Evolutionary conservation across 495 filamentous ascomycete species (phyloP).

Genomic region (Apodospora peruviana): DNA sequence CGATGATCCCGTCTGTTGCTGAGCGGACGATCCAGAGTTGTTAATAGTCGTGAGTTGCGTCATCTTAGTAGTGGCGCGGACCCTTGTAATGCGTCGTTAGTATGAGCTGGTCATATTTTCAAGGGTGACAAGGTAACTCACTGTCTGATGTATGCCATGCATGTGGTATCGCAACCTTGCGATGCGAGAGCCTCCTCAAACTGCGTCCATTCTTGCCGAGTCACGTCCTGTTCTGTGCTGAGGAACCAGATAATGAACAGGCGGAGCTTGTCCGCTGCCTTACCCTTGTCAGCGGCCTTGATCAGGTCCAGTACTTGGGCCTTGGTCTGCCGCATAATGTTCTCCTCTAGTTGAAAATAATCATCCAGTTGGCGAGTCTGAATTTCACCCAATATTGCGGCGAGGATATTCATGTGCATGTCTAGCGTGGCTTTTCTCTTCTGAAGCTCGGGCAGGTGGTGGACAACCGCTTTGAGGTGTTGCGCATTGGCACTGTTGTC

Average conservation of each 20-base stretch:
- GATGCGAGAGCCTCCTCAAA: constrained; percentile 82
- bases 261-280: constrained; percentile 79
- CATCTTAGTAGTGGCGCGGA: constrained; percentile 95
- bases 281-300: constrained; percentile 74
- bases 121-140: constrained; percentile 29
- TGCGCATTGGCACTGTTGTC: constrained; percentile 83
- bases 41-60: constrained; percentile 87
- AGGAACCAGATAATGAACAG: constrained; percentile 97
- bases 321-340: constrained; percentile 87
- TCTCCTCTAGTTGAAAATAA: constrained; percentile 94
- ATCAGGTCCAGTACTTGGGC: constrained; percentile 84
- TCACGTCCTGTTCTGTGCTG: constrained; percentile 86
- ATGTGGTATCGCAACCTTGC: constrained; percentile 65
- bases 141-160: constrained; percentile 81
- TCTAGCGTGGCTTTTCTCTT: constrained; percentile 88
- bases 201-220: constrained; percentile 71
- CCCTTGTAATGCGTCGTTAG: constrained; percentile 51
- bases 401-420: constrained; percentile 87
- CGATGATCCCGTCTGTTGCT: constrained; percentile 50
- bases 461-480: constrained; percentile 94
- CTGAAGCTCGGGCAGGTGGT: constrained; percentile 81
- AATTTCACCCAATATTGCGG: constrained; percentile 23
- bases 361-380: constrained; percentile 85
- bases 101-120: background rate
- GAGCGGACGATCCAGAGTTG: constrained; percentile 57